Conservation (phyloP, 441 rosid species). For the Biscutella auriculata region DNA sequence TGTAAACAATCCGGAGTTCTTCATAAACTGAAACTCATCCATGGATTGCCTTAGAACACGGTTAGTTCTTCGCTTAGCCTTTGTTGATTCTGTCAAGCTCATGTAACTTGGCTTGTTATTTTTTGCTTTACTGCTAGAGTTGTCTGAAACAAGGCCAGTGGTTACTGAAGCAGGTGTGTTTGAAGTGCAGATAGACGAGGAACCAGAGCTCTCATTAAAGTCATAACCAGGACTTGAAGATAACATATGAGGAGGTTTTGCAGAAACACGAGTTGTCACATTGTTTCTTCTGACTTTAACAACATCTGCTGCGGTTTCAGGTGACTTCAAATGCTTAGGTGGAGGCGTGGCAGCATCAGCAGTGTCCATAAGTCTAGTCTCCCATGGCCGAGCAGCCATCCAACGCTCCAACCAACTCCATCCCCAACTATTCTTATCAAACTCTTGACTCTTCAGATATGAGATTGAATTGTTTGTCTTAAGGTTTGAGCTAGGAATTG, state of each 20-base stretch:
- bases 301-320: slow-evolving; percentile 33
- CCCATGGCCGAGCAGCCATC: slow-evolving; percentile 97
- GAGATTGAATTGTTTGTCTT: slow-evolving; percentile 24
- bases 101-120: slow-evolving; percentile 58
- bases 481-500: slow-evolving; percentile 31
- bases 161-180: slow-evolving; percentile 49
- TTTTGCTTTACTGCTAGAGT: slow-evolving; percentile 22
- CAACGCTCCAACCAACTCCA: slow-evolving; percentile 98
- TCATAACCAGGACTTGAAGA: slow-evolving; percentile 79
- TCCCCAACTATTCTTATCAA: slow-evolving; percentile 77
- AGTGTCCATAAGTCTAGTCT: slow-evolving; percentile 62
- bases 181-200: slow-evolving; percentile 69
- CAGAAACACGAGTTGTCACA: slow-evolving; percentile 64
- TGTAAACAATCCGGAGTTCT: slow-evolving; percentile 37
- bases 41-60: slow-evolving; percentile 68
- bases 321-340: slow-evolving; percentile 34
- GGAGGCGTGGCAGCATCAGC: slow-evolving; percentile 29
- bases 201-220: slow-evolving; percentile 58
- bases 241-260: slow-evolving; percentile 37
- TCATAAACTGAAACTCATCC: slow-evolving; percentile 85
- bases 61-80: slow-evolving; percentile 51
- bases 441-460: slow-evolving; percentile 40
- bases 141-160: slow-evolving; percentile 38
- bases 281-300: slow-evolving; percentile 68
- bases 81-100: slow-evolving; percentile 76